phyloP scores from a whole-genome alignment of 768 basidiomycete species.

The Calvatia gigantea region DNA sequence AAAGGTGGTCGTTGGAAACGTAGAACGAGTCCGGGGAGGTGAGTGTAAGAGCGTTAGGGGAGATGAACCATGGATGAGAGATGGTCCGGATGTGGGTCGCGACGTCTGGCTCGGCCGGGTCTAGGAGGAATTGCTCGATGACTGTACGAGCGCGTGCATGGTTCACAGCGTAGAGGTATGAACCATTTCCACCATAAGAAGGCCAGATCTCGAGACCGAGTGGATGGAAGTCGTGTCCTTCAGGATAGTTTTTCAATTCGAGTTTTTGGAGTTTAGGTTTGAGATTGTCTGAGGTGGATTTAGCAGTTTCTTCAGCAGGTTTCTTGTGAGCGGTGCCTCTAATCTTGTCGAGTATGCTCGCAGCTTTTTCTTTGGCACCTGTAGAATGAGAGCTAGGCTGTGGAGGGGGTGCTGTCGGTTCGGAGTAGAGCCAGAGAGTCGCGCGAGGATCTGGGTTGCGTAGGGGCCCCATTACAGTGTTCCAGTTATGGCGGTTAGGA shows the following conservation, averaged over 20 bases:
- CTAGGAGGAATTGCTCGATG: conserved; percentile 64
- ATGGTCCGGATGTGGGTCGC: conserved; percentile 62
- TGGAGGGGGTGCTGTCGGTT: conserved; percentile 12
- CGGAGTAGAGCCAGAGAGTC: conserved; percentile 53
- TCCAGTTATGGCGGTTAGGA: conserved; percentile 58
- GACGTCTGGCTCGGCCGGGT: conserved; percentile 36
- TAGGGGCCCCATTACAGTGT: conserved; percentile 75
- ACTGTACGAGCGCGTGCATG: conserved; percentile 59
- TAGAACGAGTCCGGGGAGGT: conserved; percentile 69
- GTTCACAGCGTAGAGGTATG: conserved; percentile 65
- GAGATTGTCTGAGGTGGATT: background rate
- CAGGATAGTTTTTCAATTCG: conserved; percentile 49
- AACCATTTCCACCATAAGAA: conserved; percentile 41
- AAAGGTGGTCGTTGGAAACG: conserved; percentile 67
- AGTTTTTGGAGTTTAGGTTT: conserved; percentile 34
- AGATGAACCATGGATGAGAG: conserved; percentile 50
- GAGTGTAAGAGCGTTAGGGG: conserved; percentile 65
- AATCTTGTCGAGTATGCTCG: conserved; percentile 13
- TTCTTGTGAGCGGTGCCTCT: conserved; percentile 6
- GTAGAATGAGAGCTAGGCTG: background rate
- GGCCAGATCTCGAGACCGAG: conserved; percentile 61
- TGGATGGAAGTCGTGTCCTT: conserved; percentile 64
- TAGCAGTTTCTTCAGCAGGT: background rate
- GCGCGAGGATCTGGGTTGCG: conserved; percentile 55
- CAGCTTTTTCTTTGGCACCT: conserved; percentile 4